These are phyloP conservation scores for Cicer pinnatifidum DNA, from an alignment of 306 rosid genomes.

Conservation along the genomic window DNA sequence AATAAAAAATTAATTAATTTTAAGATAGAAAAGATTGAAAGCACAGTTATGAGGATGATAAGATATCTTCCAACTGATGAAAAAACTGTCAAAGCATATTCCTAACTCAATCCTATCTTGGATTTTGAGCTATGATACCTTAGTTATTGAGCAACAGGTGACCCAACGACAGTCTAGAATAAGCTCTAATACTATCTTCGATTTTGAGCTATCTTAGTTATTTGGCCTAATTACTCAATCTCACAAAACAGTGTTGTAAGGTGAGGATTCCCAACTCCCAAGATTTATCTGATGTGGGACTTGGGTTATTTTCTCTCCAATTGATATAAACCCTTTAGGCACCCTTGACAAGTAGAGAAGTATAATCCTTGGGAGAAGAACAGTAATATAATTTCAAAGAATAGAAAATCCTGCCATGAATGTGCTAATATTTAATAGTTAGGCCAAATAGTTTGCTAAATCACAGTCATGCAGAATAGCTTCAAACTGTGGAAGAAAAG, in stretches of 20 bases:
- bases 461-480: constrained; percentile 27
- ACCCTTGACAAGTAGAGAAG: constrained; percentile 16
- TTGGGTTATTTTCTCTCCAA: constrained; percentile 2
- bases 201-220: not conserved
- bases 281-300: not conserved
- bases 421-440: constrained; percentile 14
- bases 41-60: not conserved
- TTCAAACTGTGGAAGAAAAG: constrained; percentile 34
- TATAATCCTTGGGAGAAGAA: constrained; percentile 19
- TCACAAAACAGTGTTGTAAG: not conserved
- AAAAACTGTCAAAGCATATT: no score
- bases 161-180: not conserved
- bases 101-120: no score
- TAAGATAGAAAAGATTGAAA: not conserved
- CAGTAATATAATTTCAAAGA: not conserved
- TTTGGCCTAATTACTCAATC: not conserved
- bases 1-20: not conserved
- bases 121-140: no score
- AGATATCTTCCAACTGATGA: constrained; percentile 1
- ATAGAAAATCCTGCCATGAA: constrained; percentile 14
- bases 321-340: not conserved
- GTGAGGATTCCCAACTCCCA: constrained; percentile 1
- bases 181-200: not conserved
- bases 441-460: constrained; percentile 13
- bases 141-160: not conserved